Base-by-base conservation (phyloP, 139 green algal genomes). In the Choricystis sp. region DNA sequence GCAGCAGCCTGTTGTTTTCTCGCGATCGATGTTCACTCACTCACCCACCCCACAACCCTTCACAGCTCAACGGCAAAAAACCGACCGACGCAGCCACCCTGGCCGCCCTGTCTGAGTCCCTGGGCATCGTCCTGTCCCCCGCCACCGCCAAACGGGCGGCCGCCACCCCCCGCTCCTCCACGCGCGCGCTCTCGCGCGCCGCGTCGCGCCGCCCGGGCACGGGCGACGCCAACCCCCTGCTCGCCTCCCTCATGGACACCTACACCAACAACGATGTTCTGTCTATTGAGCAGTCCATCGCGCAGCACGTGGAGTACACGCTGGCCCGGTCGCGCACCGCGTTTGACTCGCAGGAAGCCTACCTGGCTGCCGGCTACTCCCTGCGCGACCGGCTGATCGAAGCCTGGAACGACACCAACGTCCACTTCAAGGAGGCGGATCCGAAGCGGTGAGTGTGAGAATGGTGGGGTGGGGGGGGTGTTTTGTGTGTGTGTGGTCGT, bases 231-330 rank as follows among this genome's bases (percentile, higher is more conserved):
- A 70, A 70, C 26, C 26, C 28, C 16, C 75, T 85, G 28, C 74
- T 95, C 26, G 86, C 88, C 66, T 80, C 71, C n/a, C 75, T 95
- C 22, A 90, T 95, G 84, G 92, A 97, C 77, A 91, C 84, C 1
- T 98, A 98, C 74, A 87, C 85, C 29, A 87, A 86, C 62, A 95
- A 94, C 62, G 91, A 97, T 69, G 91, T 98, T 55, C 82, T 96
- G 30, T 83, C 69, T 66, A 92, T 99, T 61, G 84, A 98, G 73
- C 74, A 98, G 81, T 86, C 75, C 64, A 98, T 99, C 65, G 83
- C 97, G 23, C 89, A 93, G 72, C 93, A 99, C 68, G 89, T 97
- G 20, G 93, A 99, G 77, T 98, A 97, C 85, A 99, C 93, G 9
- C 75, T 99, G 62, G 93, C 93, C 9, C 79, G 94, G 61, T 86